Evolutionary conservation across 176 grass and related monocot genomes (phyloP).

Genomic region (Oryza meyeriana): DNA sequence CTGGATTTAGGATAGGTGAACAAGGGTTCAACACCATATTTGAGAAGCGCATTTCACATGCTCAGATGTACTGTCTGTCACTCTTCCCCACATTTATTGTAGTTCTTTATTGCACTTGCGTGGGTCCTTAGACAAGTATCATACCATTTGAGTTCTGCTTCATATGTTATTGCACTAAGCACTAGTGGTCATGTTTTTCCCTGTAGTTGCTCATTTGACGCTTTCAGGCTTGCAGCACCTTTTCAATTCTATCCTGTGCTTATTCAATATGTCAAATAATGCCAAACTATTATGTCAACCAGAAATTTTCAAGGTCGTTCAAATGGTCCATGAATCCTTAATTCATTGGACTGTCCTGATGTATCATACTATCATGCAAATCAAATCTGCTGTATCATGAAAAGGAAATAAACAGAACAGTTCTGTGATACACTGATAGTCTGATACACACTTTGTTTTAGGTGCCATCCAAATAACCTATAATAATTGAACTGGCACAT

Average conservation of each 20-base stretch:
- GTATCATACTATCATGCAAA: too few species aligned
- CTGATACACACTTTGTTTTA: background rate
- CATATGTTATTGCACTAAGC: background rate
- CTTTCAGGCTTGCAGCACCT: background rate
- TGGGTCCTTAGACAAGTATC: background rate
- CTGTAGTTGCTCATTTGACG: background rate
- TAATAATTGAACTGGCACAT: background rate
- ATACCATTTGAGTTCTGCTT: background rate
- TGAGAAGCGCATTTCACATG: background rate
- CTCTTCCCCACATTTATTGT: background rate
- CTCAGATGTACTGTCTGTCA: background rate
- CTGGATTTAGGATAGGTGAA: conserved; percentile 12
- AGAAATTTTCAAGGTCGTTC: background rate
- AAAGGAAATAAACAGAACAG: background rate
- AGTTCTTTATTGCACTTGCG: background rate
- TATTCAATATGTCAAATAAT: background rate
- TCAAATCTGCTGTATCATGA: background rate
- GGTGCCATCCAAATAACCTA: background rate
- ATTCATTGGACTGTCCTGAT: background rate
- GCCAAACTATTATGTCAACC: background rate
- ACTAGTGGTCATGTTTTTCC: background rate
- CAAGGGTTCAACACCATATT: background rate
- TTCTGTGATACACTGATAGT: background rate
- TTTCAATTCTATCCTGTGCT: background rate
- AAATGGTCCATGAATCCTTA: background rate